A percentile compares a stretch with the other conserved stretches of the same genome.
Evolutionary conservation across 805 yeast species (phyloP).

Genomic region (Suhomyces pyralidae): DNA sequence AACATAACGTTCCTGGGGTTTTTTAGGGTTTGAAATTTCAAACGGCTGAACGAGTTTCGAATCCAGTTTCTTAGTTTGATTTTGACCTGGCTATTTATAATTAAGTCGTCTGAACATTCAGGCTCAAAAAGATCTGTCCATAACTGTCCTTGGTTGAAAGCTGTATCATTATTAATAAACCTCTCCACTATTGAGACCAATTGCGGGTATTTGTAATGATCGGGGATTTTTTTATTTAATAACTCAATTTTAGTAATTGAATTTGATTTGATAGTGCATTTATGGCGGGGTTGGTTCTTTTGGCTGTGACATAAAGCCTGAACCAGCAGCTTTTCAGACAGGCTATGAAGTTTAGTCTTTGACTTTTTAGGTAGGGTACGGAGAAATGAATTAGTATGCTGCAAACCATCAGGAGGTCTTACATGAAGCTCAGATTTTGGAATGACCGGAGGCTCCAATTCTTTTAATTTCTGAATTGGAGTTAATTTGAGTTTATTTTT

Average conservation of each 20-base stretch:
- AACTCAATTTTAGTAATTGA: neutral
- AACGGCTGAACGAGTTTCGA: conserved; percentile 32
- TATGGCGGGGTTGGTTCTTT: neutral
- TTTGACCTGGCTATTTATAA: conserved; percentile 26
- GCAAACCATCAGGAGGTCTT: neutral
- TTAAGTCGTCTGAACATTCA: conserved; percentile 24
- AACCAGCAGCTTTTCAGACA: neutral
- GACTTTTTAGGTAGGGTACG: neutral
- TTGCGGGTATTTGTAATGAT: conserved; percentile 7
- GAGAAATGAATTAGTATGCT: neutral
- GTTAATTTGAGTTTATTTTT: conserved; percentile 23
- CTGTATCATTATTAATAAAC: conserved; percentile 2
- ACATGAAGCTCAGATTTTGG: conserved; percentile 33
- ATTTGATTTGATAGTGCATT: neutral
- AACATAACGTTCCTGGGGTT: conserved; percentile 30
- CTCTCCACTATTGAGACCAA: conserved; percentile 10
- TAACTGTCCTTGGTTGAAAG: conserved; percentile 2
- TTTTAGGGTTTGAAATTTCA: conserved; percentile 28
- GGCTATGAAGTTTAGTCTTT: neutral
- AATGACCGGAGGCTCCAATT: conserved; percentile 30
- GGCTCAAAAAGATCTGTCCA: conserved; percentile 51
- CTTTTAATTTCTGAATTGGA: conserved; percentile 29
- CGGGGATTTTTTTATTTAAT: conserved; percentile 10
- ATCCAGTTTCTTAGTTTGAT: conserved; percentile 38
- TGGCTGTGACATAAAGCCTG: neutral